These are phyloP conservation scores for Comarum palustre DNA, from an alignment of 306 rosid species.

Conservation along the genomic window DNA sequence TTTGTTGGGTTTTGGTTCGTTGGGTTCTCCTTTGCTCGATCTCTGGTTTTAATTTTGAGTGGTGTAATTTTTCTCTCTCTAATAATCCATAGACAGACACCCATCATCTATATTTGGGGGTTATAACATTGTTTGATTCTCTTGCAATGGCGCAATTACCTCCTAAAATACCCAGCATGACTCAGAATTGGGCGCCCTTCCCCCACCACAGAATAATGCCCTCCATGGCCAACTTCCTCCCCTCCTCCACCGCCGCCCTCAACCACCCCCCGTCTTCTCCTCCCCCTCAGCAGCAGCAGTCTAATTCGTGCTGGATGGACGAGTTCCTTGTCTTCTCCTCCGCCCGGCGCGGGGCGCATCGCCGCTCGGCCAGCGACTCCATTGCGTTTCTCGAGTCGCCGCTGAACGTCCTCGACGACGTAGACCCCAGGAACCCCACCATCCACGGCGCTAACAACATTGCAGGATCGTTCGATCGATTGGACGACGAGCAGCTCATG, in stretches of 20 bases:
- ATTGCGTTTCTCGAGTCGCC: slow-evolving; percentile 69
- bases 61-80: slow-evolving; percentile 11
- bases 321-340: slow-evolving; percentile 90
- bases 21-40: neutral
- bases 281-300: slow-evolving; percentile 9
- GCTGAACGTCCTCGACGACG: slow-evolving; percentile 25
- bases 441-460: slow-evolving; percentile 18
- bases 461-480: slow-evolving; percentile 46
- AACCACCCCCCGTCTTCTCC: neutral
- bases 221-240: slow-evolving; percentile 36
- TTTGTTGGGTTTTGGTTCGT: neutral
- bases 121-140: neutral
- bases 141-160: slow-evolving; percentile 85
- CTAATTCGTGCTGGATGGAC: slow-evolving; percentile 52
- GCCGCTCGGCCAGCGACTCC: slow-evolving; percentile 81
- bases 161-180: slow-evolving; percentile 77
- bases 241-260: slow-evolving; percentile 19
- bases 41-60: neutral
- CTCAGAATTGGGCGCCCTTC: slow-evolving; percentile 71
- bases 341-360: slow-evolving; percentile 59
- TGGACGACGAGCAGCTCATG: slow-evolving; percentile 83
- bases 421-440: slow-evolving; percentile 2
- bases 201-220: slow-evolving; percentile 41
- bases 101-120: neutral
- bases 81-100: neutral